Percentiles rank a stretch among this genome's conserved stretches.
phyloP scores from a whole-genome alignment of 176 grass and related monocot species.

The Canna indica region DNA sequence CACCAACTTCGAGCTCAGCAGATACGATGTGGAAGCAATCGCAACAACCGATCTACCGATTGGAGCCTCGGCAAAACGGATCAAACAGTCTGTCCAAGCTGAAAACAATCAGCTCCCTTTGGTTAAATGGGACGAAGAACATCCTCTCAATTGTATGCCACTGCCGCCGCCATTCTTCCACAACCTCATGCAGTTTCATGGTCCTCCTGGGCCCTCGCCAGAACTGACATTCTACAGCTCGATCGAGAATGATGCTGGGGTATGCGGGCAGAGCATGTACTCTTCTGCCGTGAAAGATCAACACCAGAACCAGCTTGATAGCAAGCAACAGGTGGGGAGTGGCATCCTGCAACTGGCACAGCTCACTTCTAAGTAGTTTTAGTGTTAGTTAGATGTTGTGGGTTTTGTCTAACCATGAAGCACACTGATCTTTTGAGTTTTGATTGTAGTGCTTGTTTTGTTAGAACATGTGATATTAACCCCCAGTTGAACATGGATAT shows the following conservation, averaged over 20 bases:
- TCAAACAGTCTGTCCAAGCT: slow-evolving; percentile 1
- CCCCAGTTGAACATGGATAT: too few species aligned
- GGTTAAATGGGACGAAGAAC: neutral
- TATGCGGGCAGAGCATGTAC: neutral
- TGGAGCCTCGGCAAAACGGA: slow-evolving; percentile 24
- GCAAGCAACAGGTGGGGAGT: too few species aligned
- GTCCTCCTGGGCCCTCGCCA: neutral
- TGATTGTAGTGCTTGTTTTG: too few species aligned
- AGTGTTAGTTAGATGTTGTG: neutral
- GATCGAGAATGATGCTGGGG: neutral
- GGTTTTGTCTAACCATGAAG: too few species aligned
- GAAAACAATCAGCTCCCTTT: neutral
- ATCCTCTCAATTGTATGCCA: neutral
- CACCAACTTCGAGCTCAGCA: slow-evolving; percentile 73
- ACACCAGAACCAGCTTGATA: neutral
- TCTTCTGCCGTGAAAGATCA: neutral
- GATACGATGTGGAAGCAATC: slow-evolving; percentile 74
- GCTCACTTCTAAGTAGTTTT: neutral
- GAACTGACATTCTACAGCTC: neutral
- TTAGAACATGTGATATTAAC: too few species aligned
- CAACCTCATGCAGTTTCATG: neutral
- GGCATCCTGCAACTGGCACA: slow-evolving; percentile 4
- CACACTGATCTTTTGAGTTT: too few species aligned
- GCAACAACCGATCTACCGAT: slow-evolving; percentile 54
- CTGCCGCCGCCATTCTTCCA: neutral